phyloP scores from a whole-genome alignment of 148 eudicot genomes.

The Rhododendron simsii region DNA sequence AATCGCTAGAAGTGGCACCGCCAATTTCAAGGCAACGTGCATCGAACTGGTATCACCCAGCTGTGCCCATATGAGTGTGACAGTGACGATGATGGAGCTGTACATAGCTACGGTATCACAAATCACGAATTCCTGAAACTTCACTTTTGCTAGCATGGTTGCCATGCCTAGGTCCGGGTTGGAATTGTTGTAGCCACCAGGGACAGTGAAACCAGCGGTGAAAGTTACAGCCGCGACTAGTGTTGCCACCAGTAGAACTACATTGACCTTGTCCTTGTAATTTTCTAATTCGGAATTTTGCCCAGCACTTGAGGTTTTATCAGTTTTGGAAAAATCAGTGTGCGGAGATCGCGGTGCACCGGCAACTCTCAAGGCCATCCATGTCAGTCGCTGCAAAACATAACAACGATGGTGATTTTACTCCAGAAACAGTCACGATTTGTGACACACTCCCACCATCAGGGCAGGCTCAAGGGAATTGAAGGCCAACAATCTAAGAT shows the following conservation, averaged over 20 bases:
- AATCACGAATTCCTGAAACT: background rate
- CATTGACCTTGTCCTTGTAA: slow-evolving; percentile 25
- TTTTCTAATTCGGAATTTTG: slow-evolving; percentile 5
- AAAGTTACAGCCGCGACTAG: slow-evolving; percentile 19
- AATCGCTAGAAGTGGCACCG: slow-evolving; percentile 14
- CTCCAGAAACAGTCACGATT: too few relatives aligned
- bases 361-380: background rate
- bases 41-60: slow-evolving; percentile 26
- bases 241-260: slow-evolving; percentile 21
- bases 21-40: slow-evolving; percentile 4
- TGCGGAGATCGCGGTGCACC: background rate
- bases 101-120: background rate
- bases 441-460: too few relatives aligned
- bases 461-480: too few relatives aligned
- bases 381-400: background rate
- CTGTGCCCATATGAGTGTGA: slow-evolving; percentile 44
- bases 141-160: background rate
- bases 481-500: too few relatives aligned
- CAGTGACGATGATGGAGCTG: slow-evolving; percentile 15
- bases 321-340: background rate
- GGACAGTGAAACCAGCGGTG: background rate
- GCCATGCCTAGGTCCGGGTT: background rate
- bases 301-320: background rate
- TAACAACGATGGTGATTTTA: background rate
- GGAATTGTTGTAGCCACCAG: background rate